Conservation (phyloP, 768 basidiomycete genomes). For the Pluteus cervinus region DNA sequence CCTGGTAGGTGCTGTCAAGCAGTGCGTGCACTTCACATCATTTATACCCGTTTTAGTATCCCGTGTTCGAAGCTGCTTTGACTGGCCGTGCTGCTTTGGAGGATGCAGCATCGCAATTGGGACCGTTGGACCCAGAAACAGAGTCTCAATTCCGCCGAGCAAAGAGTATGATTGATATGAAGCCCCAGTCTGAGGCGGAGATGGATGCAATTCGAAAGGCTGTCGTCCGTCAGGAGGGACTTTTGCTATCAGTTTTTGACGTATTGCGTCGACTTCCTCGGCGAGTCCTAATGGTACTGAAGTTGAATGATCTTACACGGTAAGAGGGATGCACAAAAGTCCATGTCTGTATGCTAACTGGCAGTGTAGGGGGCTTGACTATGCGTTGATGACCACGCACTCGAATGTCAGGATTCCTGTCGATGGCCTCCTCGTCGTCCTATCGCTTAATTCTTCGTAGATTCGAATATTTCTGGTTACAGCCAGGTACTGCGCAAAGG, state of each 20-base stretch:
- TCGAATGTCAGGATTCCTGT: constrained; percentile 45
- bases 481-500: constrained; percentile 79
- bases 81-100: constrained; percentile 80
- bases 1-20: constrained; percentile 45
- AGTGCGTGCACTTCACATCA: neutral
- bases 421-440: neutral
- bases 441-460: constrained; percentile 26
- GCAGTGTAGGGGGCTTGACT: constrained; percentile 62
- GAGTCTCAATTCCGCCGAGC: constrained; percentile 49
- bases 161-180: constrained; percentile 71
- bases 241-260: constrained; percentile 82
- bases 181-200: constrained; percentile 69
- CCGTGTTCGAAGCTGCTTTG: constrained; percentile 91
- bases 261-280: constrained; percentile 83
- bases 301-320: constrained; percentile 82
- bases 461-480: constrained; percentile 87
- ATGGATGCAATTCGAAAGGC: constrained; percentile 78
- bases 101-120: too few relatives aligned
- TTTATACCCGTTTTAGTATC: constrained; percentile 51
- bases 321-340: constrained; percentile 15
- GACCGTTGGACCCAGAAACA: constrained; percentile 40
- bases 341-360: constrained; percentile 4
- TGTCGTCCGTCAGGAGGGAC: constrained; percentile 74
- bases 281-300: constrained; percentile 77
- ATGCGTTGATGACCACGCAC: constrained; percentile 83